Evolutionary conservation across 2,329 filamentous ascomycete genomes (phyloP).

Genomic region (Fusarium neocosmosporiellum): DNA sequence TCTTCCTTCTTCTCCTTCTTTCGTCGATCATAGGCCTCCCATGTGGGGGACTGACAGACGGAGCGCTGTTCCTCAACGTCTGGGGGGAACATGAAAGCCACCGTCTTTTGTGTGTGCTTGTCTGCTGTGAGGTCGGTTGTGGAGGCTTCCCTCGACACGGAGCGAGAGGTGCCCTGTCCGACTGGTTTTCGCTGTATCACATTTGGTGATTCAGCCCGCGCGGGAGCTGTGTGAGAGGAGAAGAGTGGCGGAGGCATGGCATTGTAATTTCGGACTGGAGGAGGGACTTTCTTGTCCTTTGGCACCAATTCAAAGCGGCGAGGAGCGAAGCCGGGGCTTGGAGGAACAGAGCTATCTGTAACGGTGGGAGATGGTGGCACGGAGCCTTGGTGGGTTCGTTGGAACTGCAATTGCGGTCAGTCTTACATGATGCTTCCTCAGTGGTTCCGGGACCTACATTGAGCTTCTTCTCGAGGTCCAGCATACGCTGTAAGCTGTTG

Average conservation of each 20-base stretch:
- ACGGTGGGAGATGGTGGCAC: slow-evolving; percentile 30
- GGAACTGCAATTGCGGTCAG: slow-evolving; percentile 26
- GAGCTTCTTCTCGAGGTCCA: slow-evolving; percentile 67
- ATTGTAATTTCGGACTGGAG: slow-evolving; percentile 41
- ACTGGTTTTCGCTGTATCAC: slow-evolving; percentile 34
- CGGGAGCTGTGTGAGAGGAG: slow-evolving; percentile 19
- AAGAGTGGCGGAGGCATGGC: slow-evolving; percentile 36
- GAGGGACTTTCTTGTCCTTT: slow-evolving; percentile 39
- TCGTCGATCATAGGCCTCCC: slow-evolving; percentile 67
- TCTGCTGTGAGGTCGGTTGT: slow-evolving; percentile 25
- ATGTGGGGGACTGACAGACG: slow-evolving; percentile 71
- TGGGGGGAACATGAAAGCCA: slow-evolving; percentile 48
- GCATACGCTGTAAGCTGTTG: slow-evolving; percentile 67
- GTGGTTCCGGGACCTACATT: slow-evolving; percentile 59
- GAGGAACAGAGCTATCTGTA: slow-evolving; percentile 32
- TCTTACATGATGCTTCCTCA: background rate
- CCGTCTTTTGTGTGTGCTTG: slow-evolving; percentile 43
- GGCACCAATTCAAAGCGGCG: slow-evolving; percentile 42
- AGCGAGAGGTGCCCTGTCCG: slow-evolving; percentile 4
- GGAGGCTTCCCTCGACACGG: slow-evolving; percentile 18
- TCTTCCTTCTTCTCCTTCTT: slow-evolving; percentile 65
- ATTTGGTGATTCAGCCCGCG: slow-evolving; percentile 23
- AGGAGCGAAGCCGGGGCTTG: slow-evolving; percentile 34
- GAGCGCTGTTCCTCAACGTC: slow-evolving; percentile 46
- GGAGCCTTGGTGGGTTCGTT: slow-evolving; percentile 30